Conservation (phyloP, 2,329 filamentous ascomycete species). For the Thelonectria blattea region DNA sequence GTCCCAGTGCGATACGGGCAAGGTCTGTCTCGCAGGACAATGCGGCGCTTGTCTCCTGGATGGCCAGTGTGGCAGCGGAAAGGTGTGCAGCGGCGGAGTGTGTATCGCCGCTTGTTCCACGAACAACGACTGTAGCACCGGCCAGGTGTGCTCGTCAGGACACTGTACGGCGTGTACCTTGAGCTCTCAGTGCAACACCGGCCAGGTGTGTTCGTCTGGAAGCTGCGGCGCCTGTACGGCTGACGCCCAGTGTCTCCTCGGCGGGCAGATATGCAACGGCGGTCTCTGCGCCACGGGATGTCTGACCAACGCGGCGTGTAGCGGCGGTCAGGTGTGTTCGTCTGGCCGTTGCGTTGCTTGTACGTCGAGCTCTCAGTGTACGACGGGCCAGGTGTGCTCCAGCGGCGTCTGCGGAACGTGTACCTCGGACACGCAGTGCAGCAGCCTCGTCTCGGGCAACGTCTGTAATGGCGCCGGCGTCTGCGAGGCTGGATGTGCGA, state of each 20-base stretch:
- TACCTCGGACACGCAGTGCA: constrained; percentile 16
- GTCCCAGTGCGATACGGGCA: constrained; percentile 4
- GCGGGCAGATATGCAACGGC: background rate
- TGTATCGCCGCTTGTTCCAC: constrained; percentile 11
- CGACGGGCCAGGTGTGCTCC: constrained; percentile 9
- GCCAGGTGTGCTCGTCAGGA: constrained; percentile 12
- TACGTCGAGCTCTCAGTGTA: background rate
- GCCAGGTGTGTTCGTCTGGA: constrained; percentile 5
- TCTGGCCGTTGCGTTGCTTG: constrained; percentile 1
- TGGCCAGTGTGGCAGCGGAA: constrained; percentile 7
- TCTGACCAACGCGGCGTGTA: background rate
- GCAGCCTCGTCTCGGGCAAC: constrained; percentile 5
- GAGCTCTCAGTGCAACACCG: constrained; percentile 13
- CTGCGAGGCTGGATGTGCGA: constrained; percentile 1
- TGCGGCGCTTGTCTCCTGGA: constrained; percentile 8
- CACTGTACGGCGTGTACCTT: constrained; percentile 11
- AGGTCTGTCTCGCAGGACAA: constrained; percentile 4
- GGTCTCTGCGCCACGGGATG: background rate
- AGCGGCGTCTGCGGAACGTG: constrained; percentile 10
- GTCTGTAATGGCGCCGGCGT: constrained; percentile 14
- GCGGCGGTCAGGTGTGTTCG: background rate
- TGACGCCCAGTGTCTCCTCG: background rate
- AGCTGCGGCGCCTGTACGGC: background rate
- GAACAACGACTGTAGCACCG: constrained; percentile 13
- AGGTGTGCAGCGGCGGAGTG: constrained; percentile 12